Percentiles rank a stretch among this genome's conserved stretches.
These are phyloP conservation scores for Apophysomyces variabilis DNA, from an alignment of 371 early-diverging fungal species.

Conservation along the genomic window DNA sequence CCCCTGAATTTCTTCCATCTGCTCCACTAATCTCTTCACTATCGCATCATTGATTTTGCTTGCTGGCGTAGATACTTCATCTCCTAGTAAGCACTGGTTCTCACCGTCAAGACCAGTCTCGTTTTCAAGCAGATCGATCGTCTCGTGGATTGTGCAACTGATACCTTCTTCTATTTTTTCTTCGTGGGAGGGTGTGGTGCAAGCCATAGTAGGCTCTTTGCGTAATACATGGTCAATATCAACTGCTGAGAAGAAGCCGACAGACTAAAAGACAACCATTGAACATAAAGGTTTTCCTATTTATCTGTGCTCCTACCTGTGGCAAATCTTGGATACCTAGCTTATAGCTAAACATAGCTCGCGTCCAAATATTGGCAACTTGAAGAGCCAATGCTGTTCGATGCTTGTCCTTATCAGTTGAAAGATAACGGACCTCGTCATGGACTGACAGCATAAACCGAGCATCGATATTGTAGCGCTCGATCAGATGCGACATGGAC, in stretches of 20 bases:
- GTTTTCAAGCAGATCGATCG: constrained; percentile 34
- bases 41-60: constrained; percentile 2
- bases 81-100: constrained; percentile 28
- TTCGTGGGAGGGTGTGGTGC: constrained; percentile 78
- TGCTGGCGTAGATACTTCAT: constrained; percentile 16
- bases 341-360: constrained; percentile 85
- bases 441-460: constrained; percentile 95
- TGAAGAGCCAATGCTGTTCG: constrained; percentile 90
- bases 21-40: not conserved
- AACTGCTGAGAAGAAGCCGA: constrained; percentile 95
- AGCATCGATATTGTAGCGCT: constrained; percentile 77
- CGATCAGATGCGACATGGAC: constrained; percentile 85
- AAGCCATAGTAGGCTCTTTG: constrained; percentile 87
- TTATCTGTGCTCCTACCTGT: constrained; percentile 52
- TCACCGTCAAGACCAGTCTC: not conserved
- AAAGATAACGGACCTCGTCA: constrained; percentile 94
- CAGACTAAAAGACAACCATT: constrained; percentile 58
- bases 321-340: constrained; percentile 91
- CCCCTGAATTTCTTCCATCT: constrained; percentile 13
- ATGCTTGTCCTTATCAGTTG: constrained; percentile 74
- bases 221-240: constrained; percentile 94
- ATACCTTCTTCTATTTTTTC: constrained; percentile 66
- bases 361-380: constrained; percentile 92
- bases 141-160: constrained; percentile 59
- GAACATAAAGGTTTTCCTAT: not conserved